Percentiles rank a stretch among this genome's conserved stretches.
Conservation (phyloP, 495 filamentous ascomycete genomes). For the Glutinoglossum americanum region DNA sequence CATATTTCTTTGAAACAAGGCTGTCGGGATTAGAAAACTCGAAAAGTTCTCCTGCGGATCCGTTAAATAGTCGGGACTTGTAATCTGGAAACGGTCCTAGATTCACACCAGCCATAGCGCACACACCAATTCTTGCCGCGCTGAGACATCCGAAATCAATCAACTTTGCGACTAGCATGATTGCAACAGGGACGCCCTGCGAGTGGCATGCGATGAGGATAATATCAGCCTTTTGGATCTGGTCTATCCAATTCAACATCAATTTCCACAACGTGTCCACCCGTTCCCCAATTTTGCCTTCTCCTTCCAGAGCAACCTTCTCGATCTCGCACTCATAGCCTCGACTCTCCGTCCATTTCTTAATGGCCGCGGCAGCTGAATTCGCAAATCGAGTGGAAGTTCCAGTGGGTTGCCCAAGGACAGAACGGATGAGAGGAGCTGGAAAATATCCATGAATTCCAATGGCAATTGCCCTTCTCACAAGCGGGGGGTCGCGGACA, state of each 20-base stretch:
- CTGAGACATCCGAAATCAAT: slow-evolving; percentile 59
- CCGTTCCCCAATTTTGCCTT: slow-evolving; percentile 80
- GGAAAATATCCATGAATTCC: slow-evolving; percentile 92
- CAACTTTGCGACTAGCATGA: slow-evolving; percentile 84
- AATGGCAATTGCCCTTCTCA: slow-evolving; percentile 73
- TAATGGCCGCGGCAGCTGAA: slow-evolving; percentile 64
- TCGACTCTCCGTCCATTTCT: slow-evolving; percentile 51
- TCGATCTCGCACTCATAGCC: slow-evolving; percentile 50
- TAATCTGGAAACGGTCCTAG: slow-evolving; percentile 79
- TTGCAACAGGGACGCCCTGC: slow-evolving; percentile 80
- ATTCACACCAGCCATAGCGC: slow-evolving; percentile 90
- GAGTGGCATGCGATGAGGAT: slow-evolving; percentile 82
- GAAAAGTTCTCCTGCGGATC: slow-evolving; percentile 78
- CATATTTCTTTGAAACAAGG: slow-evolving; percentile 61
- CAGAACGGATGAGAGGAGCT: slow-evolving; percentile 56
- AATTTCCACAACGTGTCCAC: slow-evolving; percentile 88
- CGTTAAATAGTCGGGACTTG: slow-evolving; percentile 63
- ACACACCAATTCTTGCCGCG: slow-evolving; percentile 50
- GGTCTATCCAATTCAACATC: slow-evolving; percentile 82
- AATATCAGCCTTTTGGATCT: slow-evolving; percentile 70
- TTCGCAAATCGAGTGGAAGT: slow-evolving; percentile 88
- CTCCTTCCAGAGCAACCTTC: slow-evolving; percentile 88
- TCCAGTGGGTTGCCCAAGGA: slow-evolving; percentile 85
- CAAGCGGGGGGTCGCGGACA: slow-evolving; percentile 41
- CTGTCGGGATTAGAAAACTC: slow-evolving; percentile 68